Conservation (phyloP, 1,284 basidiomycete genomes). For the Puccinia hordei region DNA sequence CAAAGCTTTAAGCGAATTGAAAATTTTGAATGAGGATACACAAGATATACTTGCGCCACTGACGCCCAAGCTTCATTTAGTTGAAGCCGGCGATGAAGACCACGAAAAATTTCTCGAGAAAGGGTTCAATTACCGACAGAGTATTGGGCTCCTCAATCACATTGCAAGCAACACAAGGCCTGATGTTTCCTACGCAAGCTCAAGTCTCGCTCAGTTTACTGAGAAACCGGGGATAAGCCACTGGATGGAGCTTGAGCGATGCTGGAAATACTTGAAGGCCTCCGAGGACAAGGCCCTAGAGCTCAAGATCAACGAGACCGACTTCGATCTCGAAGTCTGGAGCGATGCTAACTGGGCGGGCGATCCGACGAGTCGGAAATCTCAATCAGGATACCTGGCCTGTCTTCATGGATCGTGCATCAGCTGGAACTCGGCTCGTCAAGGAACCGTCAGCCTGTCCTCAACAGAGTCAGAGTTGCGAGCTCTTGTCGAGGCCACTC, state of each 20-base stretch:
- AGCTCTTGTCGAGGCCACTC: not conserved
- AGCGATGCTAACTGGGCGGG: slow-evolving; percentile 33
- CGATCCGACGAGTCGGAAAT: not conserved
- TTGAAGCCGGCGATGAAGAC: slow-evolving; percentile 9
- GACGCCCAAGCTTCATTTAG: not conserved
- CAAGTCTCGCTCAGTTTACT: not conserved
- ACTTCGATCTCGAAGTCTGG: not conserved
- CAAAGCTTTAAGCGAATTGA: not conserved
- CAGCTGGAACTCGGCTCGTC: slow-evolving; percentile 8
- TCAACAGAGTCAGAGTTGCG: slow-evolving; percentile 15
- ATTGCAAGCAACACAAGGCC: slow-evolving; percentile 12
- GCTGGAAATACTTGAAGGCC: slow-evolving; percentile 7
- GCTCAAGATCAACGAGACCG: not conserved
- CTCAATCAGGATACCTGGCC: slow-evolving; percentile 8
- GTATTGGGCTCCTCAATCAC: not conserved
- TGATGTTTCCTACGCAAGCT: not conserved
- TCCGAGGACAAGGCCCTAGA: not conserved
- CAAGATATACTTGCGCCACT: not conserved
- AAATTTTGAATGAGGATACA: not conserved
- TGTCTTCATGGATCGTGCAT: not conserved
- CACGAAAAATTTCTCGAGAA: not conserved
- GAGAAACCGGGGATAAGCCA: slow-evolving; percentile 14
- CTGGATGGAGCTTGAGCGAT: not conserved
- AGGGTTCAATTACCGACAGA: slow-evolving; percentile 1
- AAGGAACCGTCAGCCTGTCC: not conserved